These are phyloP conservation scores for Tetradesmus obliquus DNA, from an alignment of 139 green algal species.

Conservation along the genomic window DNA sequence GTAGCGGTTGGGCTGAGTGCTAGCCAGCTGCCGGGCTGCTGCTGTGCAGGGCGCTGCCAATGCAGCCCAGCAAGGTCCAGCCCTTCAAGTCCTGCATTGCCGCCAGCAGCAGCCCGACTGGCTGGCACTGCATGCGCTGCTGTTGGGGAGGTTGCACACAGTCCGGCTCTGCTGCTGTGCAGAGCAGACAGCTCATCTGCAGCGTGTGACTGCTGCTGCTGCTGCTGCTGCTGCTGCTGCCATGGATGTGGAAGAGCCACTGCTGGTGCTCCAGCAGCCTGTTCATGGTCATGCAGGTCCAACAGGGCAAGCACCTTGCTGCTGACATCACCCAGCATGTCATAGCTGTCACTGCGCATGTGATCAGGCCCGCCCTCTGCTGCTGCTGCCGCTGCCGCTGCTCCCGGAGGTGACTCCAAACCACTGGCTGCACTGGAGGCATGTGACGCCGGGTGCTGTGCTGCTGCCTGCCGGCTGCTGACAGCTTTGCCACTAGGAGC, in stretches of 20 bases:
- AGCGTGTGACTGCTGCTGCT: neutral
- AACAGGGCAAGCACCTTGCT: constrained; percentile 34
- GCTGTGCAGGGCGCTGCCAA: neutral
- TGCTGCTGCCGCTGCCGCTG: neutral
- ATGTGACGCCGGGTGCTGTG: neutral
- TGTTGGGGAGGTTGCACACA: neutral
- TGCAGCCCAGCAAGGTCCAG: neutral
- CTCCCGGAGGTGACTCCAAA: neutral
- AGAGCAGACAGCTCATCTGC: neutral
- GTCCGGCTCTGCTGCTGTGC: neutral
- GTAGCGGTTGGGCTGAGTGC: neutral
- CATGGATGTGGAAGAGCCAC: neutral
- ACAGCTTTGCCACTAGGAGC: neutral
- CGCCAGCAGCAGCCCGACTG: neutral
- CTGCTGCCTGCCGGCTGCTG: neutral
- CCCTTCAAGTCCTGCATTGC: neutral
- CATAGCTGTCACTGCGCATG: constrained; percentile 35
- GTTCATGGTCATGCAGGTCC: constrained; percentile 16
- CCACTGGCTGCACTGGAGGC: neutral
- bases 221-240: neutral
- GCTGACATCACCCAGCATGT: constrained; percentile 26
- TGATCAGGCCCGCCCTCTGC: neutral
- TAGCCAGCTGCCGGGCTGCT: neutral
- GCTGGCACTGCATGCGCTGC: neutral
- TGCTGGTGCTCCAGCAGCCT: neutral